Evolutionary conservation across 2,329 filamentous ascomycete genomes (phyloP), one percentile per base, ranked within the genome.

Genomic region (Phaeosphaeria sp.): DNA sequence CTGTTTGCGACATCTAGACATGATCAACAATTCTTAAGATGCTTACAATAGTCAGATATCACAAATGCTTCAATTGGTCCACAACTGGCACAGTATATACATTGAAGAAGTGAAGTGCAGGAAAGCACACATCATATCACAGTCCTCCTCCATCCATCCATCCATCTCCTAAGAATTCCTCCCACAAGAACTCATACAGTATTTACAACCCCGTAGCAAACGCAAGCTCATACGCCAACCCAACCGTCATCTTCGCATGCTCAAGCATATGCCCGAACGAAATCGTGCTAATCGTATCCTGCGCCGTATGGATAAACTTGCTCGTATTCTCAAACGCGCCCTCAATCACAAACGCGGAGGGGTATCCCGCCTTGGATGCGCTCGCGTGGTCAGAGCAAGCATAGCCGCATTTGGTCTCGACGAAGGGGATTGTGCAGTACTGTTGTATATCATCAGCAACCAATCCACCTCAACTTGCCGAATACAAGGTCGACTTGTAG

Each of bases 221-320:
- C 7, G 87, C 91, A 60, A 96, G 83, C 81, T 96, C 92, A 70
- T 93, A 93, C 7, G 89, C 90, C 63, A 95, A 84, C 1, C 89
- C 91, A 25, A 96, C 81, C 0, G 91, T 93, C 84, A 96, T 85
- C 76, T 88, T 89, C 21, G 91, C 91, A 77, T 96, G 92, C 80
- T 96, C 88, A 39, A 94, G 82, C 91, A 96, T 96, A 77, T 96
- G 92, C 72, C 92, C 87, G 72, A 94, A 95, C 64, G 88, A 89
- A 30, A 92, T 78, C 57, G 86, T 87, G 68, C 90, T 85, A 61
- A 91, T 86, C 60, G 81, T 82, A 74, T 92, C 89, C 18, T 89
- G 84, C 0, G 86, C 86, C 30, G 84, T 85, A 72, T 91, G 89
- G 57, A 92, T 91, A 60, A 87, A 83, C 62, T 86, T 81, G 69